Evolutionary conservation across 176 grass and related monocot species (phyloP), one percentile per base, ranked within the genome.

Genomic region (Musa acuminata): DNA sequence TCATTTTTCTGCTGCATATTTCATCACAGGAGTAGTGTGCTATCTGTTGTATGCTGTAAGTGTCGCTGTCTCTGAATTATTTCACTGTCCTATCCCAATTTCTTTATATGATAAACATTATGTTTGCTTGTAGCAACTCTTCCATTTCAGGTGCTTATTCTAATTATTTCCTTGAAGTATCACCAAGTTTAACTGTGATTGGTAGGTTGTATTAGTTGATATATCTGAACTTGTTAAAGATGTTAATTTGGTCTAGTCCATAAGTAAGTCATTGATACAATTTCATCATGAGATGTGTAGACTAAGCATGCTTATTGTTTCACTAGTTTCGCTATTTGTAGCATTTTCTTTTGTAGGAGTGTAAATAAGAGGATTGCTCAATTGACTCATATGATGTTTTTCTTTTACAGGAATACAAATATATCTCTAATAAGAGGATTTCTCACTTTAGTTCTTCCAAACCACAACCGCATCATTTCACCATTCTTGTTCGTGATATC

Each of bases 31-130:
- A 87, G 72, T 91, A 83, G 26, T 84, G 53, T 99, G 95, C 82
- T 99, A 84, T 78, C 86, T 99, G 6, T 86, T 99, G 55, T 98
- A 93, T 79, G 52, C 72, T 82, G 90, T 99, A 88, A 94, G 90
- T 85, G 69, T 84, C 71, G 74, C 52, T 68, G 26, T 57, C 49
- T 19, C 3, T 68, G 62, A 19, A 12, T 49, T 84, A 55, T 22
- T 9, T 0, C 81, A 75, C 27, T 58, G 35, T 43, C 35, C n/a
- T n/a, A n/a, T n/a, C n/a, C 3, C 35, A 43, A 43, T 43, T 43
- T 62, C 1, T 72, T 83, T 52, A 25, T 25, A 52, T 27, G 52
- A 20, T 27, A n/a, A 62, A 48, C 71, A 49, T 9, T 14, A 17
- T 80, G 24, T 63, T 69, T 82, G 11, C 20, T 49, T 66, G 16